Evolutionary conservation across 208 protist genomes (phyloP).

Genomic region (Trypanosomatidae sp.): DNA sequence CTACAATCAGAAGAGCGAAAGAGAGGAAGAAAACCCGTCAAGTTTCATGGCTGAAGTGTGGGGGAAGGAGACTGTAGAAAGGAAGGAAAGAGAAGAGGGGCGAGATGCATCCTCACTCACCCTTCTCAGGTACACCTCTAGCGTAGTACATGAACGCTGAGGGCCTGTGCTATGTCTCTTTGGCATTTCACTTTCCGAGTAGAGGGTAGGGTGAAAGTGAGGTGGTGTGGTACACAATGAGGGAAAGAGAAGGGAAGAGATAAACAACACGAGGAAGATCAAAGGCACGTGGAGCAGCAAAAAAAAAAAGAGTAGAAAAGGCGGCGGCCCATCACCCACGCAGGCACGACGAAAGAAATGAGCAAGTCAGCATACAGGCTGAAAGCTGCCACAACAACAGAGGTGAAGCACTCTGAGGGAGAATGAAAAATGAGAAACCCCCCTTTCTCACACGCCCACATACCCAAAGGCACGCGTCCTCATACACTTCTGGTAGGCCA

Average conservation of each 20-base stretch:
- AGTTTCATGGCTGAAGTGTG: not conserved
- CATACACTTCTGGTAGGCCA: not conserved
- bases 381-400: not conserved
- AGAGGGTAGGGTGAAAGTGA: not conserved
- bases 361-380: constrained; percentile 7
- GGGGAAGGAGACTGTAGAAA: not conserved
- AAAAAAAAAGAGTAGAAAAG: not conserved
- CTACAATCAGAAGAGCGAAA: constrained; percentile 5
- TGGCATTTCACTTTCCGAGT: not conserved
- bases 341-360: constrained; percentile 4
- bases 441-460: too few species aligned
- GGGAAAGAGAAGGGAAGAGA: not conserved
- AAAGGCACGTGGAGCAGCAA: not conserved
- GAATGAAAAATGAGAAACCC: not conserved
- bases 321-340: not conserved
- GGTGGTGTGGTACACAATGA: not conserved
- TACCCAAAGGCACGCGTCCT: not conserved
- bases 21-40: not conserved
- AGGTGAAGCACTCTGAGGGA: not conserved
- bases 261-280: not conserved
- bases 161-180: too few species aligned
- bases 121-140: not conserved
- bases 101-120: not conserved
- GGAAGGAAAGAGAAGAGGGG: not conserved
- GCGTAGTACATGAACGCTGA: not conserved